Evolutionary conservation across 495 filamentous ascomycete species (phyloP).

Genomic region (Parathielavia appendiculata): DNA sequence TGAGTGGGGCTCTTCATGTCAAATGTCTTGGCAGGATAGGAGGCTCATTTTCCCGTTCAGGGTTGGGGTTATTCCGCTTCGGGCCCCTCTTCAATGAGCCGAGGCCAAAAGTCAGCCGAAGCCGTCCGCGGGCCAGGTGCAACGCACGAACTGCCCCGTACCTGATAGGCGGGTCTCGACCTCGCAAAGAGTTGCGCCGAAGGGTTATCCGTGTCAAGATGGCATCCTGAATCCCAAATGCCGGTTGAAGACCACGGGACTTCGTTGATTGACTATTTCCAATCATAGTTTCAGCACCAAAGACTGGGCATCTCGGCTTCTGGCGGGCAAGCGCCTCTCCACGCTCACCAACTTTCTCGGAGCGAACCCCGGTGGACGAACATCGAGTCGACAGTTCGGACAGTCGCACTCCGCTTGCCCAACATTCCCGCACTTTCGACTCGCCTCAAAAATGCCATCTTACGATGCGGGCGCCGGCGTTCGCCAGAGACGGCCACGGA

Average conservation of each 20-base stretch:
- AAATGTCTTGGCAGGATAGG: background rate
- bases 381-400: background rate
- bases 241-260: background rate
- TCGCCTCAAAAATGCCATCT: slow-evolving; percentile 10
- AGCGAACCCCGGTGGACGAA: background rate
- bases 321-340: background rate
- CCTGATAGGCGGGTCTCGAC: slow-evolving; percentile 9
- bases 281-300: background rate
- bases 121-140: slow-evolving; percentile 16
- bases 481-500: slow-evolving; percentile 39
- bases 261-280: background rate
- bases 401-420: background rate
- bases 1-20: background rate
- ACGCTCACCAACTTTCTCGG: background rate
- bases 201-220: background rate
- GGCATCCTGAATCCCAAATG: background rate
- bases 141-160: slow-evolving; percentile 2
- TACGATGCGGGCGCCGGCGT: slow-evolving; percentile 20
- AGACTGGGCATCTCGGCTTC: background rate
- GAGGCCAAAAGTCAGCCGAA: slow-evolving; percentile 24
- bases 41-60: background rate
- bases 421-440: background rate
- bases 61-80: background rate
- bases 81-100: slow-evolving; percentile 17
- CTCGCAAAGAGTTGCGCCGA: slow-evolving; percentile 8